These are phyloP conservation scores for Rhizophagus clarus DNA, from an alignment of 192 early-diverging fungal species.

Conservation along the genomic window DNA sequence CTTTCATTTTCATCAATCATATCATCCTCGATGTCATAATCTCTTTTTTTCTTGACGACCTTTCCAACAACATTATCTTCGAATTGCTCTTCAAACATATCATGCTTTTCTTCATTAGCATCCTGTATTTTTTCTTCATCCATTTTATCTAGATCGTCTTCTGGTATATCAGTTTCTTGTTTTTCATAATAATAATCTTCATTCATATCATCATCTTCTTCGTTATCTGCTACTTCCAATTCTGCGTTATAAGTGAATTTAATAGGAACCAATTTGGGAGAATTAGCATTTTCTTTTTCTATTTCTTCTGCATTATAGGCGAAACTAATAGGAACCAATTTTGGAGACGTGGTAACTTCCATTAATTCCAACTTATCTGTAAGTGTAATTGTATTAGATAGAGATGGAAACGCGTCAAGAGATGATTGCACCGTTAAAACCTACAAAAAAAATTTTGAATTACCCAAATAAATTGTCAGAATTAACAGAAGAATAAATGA, in stretches of 20 bases:
- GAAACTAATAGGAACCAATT: slow-evolving; percentile 7
- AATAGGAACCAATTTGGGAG: background rate
- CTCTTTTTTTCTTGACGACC: background rate
- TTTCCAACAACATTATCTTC: background rate
- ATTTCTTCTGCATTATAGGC: background rate
- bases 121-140: slow-evolving; percentile 2
- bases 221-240: background rate
- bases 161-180: background rate
- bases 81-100: background rate
- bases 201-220: background rate
- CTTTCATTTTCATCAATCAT: background rate
- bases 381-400: background rate
- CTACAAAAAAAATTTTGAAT: background rate
- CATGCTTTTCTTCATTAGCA: background rate
- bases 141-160: background rate
- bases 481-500: background rate
- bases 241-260: background rate
- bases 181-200: background rate
- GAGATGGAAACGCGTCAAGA: background rate
- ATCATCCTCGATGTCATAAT: background rate
- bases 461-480: background rate
- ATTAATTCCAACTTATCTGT: slow-evolving; percentile 8
- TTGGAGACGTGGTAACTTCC: slow-evolving; percentile 7
- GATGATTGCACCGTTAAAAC: slow-evolving; percentile 16
- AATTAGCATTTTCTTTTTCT: background rate